Conservation (phyloP, 495 filamentous ascomycete species). For the Patellaria atrata region DNA sequence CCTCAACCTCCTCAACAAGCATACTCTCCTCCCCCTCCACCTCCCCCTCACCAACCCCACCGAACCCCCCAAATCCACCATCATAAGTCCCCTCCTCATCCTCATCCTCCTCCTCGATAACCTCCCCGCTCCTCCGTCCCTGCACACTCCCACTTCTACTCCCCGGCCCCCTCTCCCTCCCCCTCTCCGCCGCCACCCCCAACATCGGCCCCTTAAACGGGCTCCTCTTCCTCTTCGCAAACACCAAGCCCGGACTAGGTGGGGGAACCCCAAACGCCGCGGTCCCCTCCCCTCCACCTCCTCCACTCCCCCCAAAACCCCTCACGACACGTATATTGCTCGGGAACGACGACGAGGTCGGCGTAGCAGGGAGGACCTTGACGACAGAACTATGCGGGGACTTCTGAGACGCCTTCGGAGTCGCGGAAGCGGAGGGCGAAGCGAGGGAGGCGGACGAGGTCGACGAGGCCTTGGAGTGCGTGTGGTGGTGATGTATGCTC, state of each 20-base stretch:
- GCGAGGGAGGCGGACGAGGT: constrained; percentile 65
- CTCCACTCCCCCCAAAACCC: constrained; percentile 30
- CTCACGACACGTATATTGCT: constrained; percentile 78
- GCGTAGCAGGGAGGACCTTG: constrained; percentile 88
- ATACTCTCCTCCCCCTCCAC: constrained; percentile 29
- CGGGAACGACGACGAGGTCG: constrained; percentile 64
- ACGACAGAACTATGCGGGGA: constrained; percentile 69
- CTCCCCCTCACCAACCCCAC: constrained; percentile 7
- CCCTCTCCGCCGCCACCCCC: constrained; percentile 31
- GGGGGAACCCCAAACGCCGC: constrained; percentile 28
- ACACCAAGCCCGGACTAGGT: constrained; percentile 52
- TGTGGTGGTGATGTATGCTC: constrained; percentile 73
- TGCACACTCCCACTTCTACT: constrained; percentile 38
- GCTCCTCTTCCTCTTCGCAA: constrained; percentile 79
- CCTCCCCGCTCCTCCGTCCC: constrained; percentile 46
- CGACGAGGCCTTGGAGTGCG: constrained; percentile 87
- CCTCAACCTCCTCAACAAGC: constrained; percentile 13
- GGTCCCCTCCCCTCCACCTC: constrained; percentile 20
- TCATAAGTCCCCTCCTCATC: constrained; percentile 50
- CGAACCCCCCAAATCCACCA: constrained; percentile 36
- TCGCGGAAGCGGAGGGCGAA: constrained; percentile 42
- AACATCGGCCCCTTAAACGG: constrained; percentile 80
- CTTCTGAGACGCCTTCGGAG: constrained; percentile 30
- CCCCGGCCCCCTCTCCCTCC: constrained; percentile 27
- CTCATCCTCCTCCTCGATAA: constrained; percentile 79